Base-by-base conservation (phyloP, 257 asterid genomes). In the Fraxinus cuspidata region DNA sequence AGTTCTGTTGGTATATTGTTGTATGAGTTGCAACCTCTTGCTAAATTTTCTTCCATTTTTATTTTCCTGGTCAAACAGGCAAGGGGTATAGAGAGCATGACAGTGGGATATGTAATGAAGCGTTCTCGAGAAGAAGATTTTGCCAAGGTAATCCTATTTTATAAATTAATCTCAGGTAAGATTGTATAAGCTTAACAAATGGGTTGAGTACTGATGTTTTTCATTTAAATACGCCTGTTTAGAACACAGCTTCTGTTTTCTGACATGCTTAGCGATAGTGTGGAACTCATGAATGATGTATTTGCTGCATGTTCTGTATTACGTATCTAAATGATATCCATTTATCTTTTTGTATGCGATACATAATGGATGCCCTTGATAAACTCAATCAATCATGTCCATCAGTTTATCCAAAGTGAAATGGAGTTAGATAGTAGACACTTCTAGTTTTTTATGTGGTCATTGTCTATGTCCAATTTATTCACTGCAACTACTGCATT, bases 121-220 rank as follows among this genome's bases (percentile, higher is more conserved):
- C 91, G 92, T 86, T 96, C 99, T 70, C 97, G 98, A 47, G 97
- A 88, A 89, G 92, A 90, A 87, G 99, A 96, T 86, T 96, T 96
- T 89, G 92, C 92, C 38, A 93, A 96, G 97, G 98, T 93, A 78
- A 75, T 79, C 73, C 65, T 53, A 6, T 76, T 25, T 60, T 42
- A 74, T 74, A 32, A 66, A 72, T 40, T 47, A 56, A 21, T 8
- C 71, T 44, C 49, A 53, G 70, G 72, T 38, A 60, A 51, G 65
- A 66, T 80, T 73, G 37, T 76, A 68, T 37, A 66, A 49, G 44
- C 64, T 71, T 72, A 74, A 58, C 53, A 19, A 47, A 67, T 74
- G 71, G 70, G 25, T 21, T n/a, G 28, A 23, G 28, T n/a, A 56
- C 28, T 1, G 29, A 58, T 0, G 1, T 7, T 19, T 21, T 58